Evolutionary conservation across 768 basidiomycete genomes (phyloP).

Genomic region (Cystobasidium tubakii): DNA sequence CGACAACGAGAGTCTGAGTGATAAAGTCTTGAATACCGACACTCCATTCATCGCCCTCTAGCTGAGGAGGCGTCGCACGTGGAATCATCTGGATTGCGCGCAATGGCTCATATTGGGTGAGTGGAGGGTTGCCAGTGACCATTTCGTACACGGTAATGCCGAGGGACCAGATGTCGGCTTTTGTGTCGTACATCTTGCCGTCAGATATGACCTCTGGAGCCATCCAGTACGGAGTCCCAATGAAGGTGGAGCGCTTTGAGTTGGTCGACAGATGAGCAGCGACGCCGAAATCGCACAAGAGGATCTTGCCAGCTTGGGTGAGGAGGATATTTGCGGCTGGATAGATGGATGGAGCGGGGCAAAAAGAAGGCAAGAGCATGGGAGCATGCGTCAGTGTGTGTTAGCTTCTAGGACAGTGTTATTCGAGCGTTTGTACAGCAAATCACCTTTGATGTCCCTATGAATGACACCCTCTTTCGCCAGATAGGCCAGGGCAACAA

Average conservation of each 20-base stretch:
- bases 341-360: not conserved
- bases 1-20: constrained; percentile 70
- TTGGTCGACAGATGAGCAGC: constrained; percentile 76
- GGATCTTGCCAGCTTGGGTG: constrained; percentile 77
- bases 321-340: constrained; percentile 86
- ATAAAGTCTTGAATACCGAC: constrained; percentile 86
- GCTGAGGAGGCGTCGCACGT: constrained; percentile 68
- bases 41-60: constrained; percentile 55
- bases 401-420: no score
- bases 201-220: constrained; percentile 90
- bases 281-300: constrained; percentile 97
- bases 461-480: constrained; percentile 94
- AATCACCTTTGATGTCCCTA: constrained; percentile 75
- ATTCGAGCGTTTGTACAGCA: not conserved
- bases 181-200: constrained; percentile 86
- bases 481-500: constrained; percentile 77
- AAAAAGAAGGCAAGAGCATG: not conserved
- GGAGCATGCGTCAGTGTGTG: not conserved
- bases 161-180: constrained; percentile 96
- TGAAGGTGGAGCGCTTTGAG: constrained; percentile 90
- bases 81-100: constrained; percentile 85
- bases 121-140: constrained; percentile 67
- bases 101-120: constrained; percentile 62
- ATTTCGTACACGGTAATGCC: constrained; percentile 96
- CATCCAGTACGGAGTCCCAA: constrained; percentile 99